Conservation (phyloP, 768 basidiomycete genomes). For the Lactifluus hygrophoroides region DNA sequence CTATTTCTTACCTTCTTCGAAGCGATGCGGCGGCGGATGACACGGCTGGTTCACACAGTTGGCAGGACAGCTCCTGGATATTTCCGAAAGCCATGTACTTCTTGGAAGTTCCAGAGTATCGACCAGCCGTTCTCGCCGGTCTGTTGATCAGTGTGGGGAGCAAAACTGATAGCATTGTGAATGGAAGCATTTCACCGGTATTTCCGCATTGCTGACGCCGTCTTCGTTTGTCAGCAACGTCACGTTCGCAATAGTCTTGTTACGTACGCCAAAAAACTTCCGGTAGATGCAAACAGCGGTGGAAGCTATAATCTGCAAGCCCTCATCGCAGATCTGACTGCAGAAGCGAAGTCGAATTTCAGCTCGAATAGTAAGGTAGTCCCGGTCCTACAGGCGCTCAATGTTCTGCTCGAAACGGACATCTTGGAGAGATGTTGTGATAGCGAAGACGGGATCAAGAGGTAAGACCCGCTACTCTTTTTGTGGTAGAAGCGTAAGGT, state of each 20-base stretch:
- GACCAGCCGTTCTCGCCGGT: conserved; percentile 54
- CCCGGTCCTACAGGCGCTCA: conserved; percentile 74
- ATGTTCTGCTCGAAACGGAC: conserved; percentile 63
- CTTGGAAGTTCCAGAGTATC: conserved; percentile 54
- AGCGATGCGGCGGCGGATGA: conserved; percentile 27
- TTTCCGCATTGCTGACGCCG: conserved; percentile 17
- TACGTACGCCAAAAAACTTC: conserved; percentile 46
- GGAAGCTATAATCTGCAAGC: conserved; percentile 39
- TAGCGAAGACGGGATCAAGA: conserved; percentile 38
- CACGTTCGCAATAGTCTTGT: conserved; percentile 55
- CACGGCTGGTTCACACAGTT: conserved; percentile 27
- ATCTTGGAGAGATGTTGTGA: conserved; percentile 43
- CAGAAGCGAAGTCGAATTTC: conserved; percentile 44
- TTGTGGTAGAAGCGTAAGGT: no score
- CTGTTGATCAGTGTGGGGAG: conserved; percentile 75
- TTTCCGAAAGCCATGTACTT: conserved; percentile 66
- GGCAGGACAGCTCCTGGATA: conserved; percentile 68
- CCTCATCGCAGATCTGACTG: conserved; percentile 52
- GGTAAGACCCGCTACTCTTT: conserved; percentile 35
- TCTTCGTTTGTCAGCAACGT: conserved; percentile 49
- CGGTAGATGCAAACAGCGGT: conserved; percentile 25
- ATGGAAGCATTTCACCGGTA: conserved; percentile 26
- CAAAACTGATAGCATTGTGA: conserved; percentile 77
- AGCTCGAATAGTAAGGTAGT: conserved; percentile 65
- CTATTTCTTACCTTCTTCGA: neutral